Percentiles rank a stretch among this genome's conserved stretches.
Conservation (phyloP, 495 filamentous ascomycete genomes). For the Podospora didyma region DNA sequence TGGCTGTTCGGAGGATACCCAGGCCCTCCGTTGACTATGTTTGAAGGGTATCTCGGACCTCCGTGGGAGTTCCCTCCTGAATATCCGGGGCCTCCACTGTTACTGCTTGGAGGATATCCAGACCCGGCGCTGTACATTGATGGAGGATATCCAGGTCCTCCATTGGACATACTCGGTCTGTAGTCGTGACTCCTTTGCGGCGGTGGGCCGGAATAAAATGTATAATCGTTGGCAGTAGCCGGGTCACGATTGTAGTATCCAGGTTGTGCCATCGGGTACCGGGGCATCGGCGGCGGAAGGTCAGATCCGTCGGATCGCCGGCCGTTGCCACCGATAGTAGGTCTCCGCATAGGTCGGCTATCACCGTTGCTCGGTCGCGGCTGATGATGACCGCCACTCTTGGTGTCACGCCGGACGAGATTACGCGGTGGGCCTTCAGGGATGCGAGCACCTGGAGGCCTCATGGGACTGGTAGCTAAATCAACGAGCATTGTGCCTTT, state of each 20-base stretch:
- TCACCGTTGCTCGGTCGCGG: constrained; percentile 6
- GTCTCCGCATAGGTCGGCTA: constrained; percentile 1
- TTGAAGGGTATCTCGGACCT: no score
- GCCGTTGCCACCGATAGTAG: background rate
- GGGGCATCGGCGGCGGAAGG: constrained; percentile 3
- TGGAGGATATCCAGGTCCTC: background rate
- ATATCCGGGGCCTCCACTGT: no score
- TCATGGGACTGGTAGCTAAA: constrained; percentile 25
- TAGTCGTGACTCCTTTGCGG: background rate
- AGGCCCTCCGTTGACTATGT: no score
- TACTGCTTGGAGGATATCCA: no score
- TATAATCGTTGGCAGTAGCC: background rate
- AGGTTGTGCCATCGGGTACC: background rate
- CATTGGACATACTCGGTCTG: background rate
- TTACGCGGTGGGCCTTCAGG: constrained; percentile 1
- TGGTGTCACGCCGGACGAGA: background rate
- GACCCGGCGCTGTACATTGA: no score
- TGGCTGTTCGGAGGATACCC: no score
- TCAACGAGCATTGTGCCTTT: constrained; percentile 62
- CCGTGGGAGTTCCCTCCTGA: no score
- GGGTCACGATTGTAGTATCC: no score
- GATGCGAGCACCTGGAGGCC: background rate
- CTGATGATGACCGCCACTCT: background rate
- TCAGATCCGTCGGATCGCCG: background rate
- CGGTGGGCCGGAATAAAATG: background rate